Conservation (phyloP, 139 green algal genomes). For the Penium margaritaceum region DNA sequence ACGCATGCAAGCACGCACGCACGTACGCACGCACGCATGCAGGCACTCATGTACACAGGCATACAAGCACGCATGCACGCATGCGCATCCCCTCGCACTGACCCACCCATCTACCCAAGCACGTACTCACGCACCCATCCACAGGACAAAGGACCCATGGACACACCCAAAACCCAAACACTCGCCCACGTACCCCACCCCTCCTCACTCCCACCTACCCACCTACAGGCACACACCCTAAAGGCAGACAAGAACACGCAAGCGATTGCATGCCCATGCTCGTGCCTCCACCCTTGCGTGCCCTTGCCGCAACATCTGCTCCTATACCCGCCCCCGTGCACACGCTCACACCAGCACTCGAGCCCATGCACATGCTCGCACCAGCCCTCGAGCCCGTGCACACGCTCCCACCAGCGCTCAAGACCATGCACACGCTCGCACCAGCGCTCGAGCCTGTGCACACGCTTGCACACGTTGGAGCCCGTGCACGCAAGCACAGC, state of each 20-base stretch:
- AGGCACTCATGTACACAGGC: not conserved
- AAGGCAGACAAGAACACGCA: not conserved
- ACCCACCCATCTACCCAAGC: not conserved
- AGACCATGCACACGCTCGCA: no score
- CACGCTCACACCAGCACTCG: no score
- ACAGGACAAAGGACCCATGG: not conserved
- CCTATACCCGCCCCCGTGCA: no score
- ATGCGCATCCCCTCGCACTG: not conserved
- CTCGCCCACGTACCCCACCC: not conserved
- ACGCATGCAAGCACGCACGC: not conserved
- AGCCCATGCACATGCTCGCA: no score
- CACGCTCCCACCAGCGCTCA: no score
- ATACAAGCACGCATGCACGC: not conserved
- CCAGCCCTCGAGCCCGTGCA: no score
- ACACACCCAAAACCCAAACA: not conserved
- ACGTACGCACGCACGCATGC: not conserved
- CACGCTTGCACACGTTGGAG: no score
- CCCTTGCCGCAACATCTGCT: no score
- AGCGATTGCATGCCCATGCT: not conserved
- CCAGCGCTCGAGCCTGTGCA: no score
- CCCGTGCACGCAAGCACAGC: no score
- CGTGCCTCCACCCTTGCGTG: no score
- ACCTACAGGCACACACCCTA: not conserved
- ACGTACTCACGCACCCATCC: not conserved
- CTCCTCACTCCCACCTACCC: not conserved